Conservation (phyloP, 805 yeast species). For the Saccharomyces paradoxus region DNA sequence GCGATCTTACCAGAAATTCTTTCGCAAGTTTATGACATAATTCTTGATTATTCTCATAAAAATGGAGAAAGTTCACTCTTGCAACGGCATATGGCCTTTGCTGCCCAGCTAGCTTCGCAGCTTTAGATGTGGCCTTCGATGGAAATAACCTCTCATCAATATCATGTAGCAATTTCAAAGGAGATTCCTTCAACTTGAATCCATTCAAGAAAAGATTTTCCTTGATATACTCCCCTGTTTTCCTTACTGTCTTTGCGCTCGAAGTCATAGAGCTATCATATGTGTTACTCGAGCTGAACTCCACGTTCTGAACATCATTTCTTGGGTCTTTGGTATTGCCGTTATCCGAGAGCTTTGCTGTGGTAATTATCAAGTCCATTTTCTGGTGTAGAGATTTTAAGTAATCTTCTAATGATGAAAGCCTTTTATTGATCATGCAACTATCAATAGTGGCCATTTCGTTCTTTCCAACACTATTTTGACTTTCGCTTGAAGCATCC, state of each 20-base stretch:
- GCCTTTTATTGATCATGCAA: background rate
- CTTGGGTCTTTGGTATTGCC: background rate
- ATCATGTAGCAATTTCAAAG: slow-evolving; percentile 31
- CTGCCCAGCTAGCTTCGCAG: slow-evolving; percentile 24
- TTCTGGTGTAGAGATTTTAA: slow-evolving; percentile 3
- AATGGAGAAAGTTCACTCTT: slow-evolving; percentile 38
- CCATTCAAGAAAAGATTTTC: background rate
- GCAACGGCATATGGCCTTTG: slow-evolving; percentile 33
- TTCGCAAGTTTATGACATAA: slow-evolving; percentile 40
- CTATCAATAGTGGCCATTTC: background rate
- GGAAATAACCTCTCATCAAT: slow-evolving; percentile 36
- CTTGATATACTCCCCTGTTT: background rate
- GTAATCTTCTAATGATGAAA: slow-evolving; percentile 4
- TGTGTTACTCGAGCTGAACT: background rate
- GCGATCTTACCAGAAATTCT: slow-evolving; percentile 45
- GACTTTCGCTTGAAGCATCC: background rate
- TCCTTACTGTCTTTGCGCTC: background rate
- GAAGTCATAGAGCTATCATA: background rate
- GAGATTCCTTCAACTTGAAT: slow-evolving; percentile 30
- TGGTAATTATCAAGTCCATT: background rate
- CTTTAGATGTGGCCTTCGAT: slow-evolving; percentile 19
- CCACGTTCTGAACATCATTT: background rate
- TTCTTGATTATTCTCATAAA: slow-evolving; percentile 37
- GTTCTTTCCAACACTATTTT: background rate
- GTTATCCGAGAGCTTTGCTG: background rate